Percentiles rank a stretch among this genome's conserved stretches.
Conservation (phyloP, 371 early-diverging fungal genomes). For the Mortierella sp. region DNA sequence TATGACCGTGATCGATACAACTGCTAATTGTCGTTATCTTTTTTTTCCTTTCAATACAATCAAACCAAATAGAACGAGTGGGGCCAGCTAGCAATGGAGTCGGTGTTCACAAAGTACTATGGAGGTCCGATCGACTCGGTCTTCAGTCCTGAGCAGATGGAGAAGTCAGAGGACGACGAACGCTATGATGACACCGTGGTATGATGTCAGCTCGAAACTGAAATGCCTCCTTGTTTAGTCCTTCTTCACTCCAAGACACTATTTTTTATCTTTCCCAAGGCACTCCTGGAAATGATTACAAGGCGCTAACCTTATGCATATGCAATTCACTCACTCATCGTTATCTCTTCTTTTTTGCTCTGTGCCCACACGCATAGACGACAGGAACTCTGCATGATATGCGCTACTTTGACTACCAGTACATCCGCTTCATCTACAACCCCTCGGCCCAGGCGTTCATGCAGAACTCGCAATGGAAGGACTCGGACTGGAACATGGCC, state of each 20-base stretch:
- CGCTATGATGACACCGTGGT: constrained; percentile 58
- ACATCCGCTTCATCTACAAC: constrained; percentile 89
- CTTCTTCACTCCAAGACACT: background rate
- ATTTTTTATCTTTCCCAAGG: background rate
- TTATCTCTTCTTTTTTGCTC: background rate
- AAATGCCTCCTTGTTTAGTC: no score
- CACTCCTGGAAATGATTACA: background rate
- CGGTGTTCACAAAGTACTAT: constrained; percentile 71
- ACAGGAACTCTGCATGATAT: constrained; percentile 58
- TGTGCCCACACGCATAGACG: constrained; percentile 11
- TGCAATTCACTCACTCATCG: background rate
- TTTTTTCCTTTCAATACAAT: background rate
- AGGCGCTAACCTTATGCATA: background rate
- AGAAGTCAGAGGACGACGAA: constrained; percentile 53
- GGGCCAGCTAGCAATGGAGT: constrained; percentile 72
- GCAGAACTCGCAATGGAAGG: constrained; percentile 84
- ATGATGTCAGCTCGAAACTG: background rate
- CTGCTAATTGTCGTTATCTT: background rate
- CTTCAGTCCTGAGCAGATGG: constrained; percentile 66
- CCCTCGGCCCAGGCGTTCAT: constrained; percentile 81
- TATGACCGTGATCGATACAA: background rate
- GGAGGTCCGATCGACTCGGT: constrained; percentile 79
- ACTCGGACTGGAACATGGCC: constrained; percentile 74
- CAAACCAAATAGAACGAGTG: constrained; percentile 76
- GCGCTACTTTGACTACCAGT: constrained; percentile 83